Conservation (phyloP, 1,284 basidiomycete species). For the Apiotrichum domesticum region DNA sequence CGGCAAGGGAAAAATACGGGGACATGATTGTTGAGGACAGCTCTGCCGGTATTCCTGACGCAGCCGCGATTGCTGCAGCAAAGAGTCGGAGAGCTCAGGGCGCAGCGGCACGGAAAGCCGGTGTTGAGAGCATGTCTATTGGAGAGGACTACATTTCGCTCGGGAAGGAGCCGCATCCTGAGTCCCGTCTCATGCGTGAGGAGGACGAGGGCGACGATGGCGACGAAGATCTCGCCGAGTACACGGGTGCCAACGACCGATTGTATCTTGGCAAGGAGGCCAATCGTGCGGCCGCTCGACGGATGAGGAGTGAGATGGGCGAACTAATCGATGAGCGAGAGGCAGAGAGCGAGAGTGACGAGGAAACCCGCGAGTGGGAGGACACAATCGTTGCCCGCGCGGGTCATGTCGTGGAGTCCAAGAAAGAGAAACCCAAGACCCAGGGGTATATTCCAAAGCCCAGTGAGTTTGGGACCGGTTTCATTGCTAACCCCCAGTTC, state of each 20-base stretch:
- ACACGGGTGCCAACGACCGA: slow-evolving; percentile 77
- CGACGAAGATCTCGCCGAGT: slow-evolving; percentile 86
- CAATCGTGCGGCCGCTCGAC: slow-evolving; percentile 64
- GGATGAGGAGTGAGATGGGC: slow-evolving; percentile 66
- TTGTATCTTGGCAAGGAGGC: slow-evolving; percentile 82
- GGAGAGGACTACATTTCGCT: slow-evolving; percentile 63
- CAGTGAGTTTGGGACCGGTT: slow-evolving; percentile 53
- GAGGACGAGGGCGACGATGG: slow-evolving; percentile 90
- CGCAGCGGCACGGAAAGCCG: slow-evolving; percentile 47
- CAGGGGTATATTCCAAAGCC: slow-evolving; percentile 64
- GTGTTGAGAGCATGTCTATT: slow-evolving; percentile 9
- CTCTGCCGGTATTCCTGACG: slow-evolving; percentile 61
- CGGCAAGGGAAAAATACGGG: slow-evolving; percentile 42
- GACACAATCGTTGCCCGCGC: slow-evolving; percentile 35
- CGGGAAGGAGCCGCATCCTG: slow-evolving; percentile 64
- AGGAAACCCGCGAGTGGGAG: slow-evolving; percentile 88
- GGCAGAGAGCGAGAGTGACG: slow-evolving; percentile 63
- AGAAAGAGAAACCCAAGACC: slow-evolving; percentile 41
- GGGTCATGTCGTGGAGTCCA: slow-evolving; percentile 1
- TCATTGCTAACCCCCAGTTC: slow-evolving; percentile 49
- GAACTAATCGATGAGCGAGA: slow-evolving; percentile 81
- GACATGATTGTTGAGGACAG: slow-evolving; percentile 45
- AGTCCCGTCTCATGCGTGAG: slow-evolving; percentile 78
- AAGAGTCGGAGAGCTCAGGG: slow-evolving; percentile 69
- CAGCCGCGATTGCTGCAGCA: slow-evolving; percentile 67